Evolutionary conservation across 1,284 basidiomycete genomes (phyloP), one percentile per base, ranked within the genome.

Genomic region (Heimioporus punctisporus): DNA sequence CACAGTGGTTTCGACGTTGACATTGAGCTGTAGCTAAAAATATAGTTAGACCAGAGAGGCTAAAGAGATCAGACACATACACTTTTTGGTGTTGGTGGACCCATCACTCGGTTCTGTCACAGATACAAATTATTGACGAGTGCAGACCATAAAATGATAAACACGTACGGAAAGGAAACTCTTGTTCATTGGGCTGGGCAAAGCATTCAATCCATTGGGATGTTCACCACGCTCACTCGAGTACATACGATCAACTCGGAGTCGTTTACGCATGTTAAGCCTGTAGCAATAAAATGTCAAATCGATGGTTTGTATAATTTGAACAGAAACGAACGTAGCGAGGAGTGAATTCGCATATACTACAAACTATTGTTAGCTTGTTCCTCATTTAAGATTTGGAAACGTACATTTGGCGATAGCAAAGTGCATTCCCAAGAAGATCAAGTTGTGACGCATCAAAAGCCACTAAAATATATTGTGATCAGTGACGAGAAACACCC

Each of bases 361-460:
- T 69, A 12, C 10, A 9, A 46, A 15, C 3, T 11, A 26, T 3
- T 19, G 9, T 37, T 6, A 37, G 34, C 34, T 37, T 19, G 14
- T 37, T 37, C n/a, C 6, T 10, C 34, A 37, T 14, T 19, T 31
- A 31, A 31, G 9, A 8, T 37, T 37, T 14, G n/a, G n/a, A 37
- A 23, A 3, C 66, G 1, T 54, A 82, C 80, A 58, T 67, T 82
- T 83, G 28, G 75, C 75, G 50, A 82, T 82, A 6, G 77, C 71
- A 58, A 83, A 82, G 61, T 82, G 79, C 48, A 82, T 70, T 2
- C 72, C 76, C 55, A 82, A 71, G 59, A 82, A 80, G 27, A 83
- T 71, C 27, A 77, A 66, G 48, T 80, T 80, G 6, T 67, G 60
- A 2, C 73, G 71, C 72, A 79, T 75, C 6, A 65, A 51, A 6